Evolutionary conservation across 352 stramenopile genomes (phyloP).

Genomic region (Thalassiosira livingstoniorum): DNA sequence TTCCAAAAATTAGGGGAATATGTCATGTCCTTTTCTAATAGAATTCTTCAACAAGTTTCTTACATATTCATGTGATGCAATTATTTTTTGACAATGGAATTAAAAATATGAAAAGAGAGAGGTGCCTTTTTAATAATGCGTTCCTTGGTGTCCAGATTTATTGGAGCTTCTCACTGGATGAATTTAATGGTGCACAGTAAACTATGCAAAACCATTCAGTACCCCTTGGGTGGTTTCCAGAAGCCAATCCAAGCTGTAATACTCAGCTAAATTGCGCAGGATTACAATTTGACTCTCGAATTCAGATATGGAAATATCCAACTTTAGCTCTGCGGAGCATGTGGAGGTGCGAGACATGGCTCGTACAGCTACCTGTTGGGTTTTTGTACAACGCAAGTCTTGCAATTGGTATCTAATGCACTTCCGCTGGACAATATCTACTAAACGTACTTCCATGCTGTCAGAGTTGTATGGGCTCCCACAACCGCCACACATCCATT

Average conservation of each 20-base stretch:
- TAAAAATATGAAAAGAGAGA: no score
- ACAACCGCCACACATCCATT: slow-evolving; percentile 94
- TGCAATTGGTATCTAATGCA: slow-evolving; percentile 94
- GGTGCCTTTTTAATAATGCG: no score
- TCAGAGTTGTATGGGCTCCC: slow-evolving; percentile 90
- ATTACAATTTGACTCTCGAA: slow-evolving; percentile 61
- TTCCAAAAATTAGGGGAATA: no score
- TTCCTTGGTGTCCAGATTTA: no score
- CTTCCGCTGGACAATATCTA: slow-evolving; percentile 90
- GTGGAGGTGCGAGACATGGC: slow-evolving; percentile 69
- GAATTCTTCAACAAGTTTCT: no score
- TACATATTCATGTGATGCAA: no score
- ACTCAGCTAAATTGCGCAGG: slow-evolving; percentile 74
- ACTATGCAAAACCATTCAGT: slow-evolving; percentile 52
- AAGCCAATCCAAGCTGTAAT: slow-evolving; percentile 82
- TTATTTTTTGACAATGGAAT: no score
- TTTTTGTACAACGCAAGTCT: slow-evolving; percentile 86
- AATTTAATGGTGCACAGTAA: background rate
- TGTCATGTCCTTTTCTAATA: no score
- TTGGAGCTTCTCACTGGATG: no score
- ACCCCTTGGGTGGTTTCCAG: slow-evolving; percentile 73
- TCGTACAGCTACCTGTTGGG: slow-evolving; percentile 71
- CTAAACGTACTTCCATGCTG: slow-evolving; percentile 91
- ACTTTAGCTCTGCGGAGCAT: slow-evolving; percentile 68
- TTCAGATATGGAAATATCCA: slow-evolving; percentile 74